Base-by-base conservation (phyloP, 2,329 filamentous ascomycete genomes). In the Diatrype stigma region DNA sequence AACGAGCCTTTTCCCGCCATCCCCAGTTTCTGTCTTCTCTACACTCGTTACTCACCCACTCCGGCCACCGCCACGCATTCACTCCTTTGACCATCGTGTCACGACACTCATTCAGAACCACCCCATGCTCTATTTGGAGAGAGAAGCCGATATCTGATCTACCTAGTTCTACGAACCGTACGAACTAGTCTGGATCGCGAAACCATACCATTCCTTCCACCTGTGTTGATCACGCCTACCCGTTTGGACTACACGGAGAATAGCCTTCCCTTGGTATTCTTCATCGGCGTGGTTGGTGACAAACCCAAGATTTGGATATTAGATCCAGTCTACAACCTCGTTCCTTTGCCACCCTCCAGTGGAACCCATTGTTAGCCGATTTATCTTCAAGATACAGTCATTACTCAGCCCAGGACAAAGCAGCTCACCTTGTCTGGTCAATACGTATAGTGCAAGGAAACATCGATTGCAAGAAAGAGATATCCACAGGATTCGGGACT, bases 221-320 rank as follows among this genome's bases (percentile, higher is more conserved):
- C 46, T 60, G 62, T 65, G 63, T 65, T 64, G 62, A 64, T 62
- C 65, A 60, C 64, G 63, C 60, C 63, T 59, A 50, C 22, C 54
- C 52, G 46, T 52, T 51, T 50, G 1, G 5, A 28, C 21, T 21
- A 23, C 12, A 23, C 22, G 3, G 40, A 44, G 40, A 16, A 7
- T 26, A 50, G 51, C 54, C 56, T 53, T 47, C 49, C 40, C 52
- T 54, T 56, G 46, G 51, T 46, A 57, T 50, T 30, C 30, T 12
- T 49, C 42, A 8, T 10, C 45, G 19, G 45, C 37, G 49, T 47
- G 45, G 35, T 51, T 48, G 44, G 49, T 48, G 11, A 45, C 40
- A 35, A 23, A 32, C 22, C 16, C 21, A n/a, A 17, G n/a, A 48
- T 16, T 42, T 22, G 40, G 21, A 42, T 42, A 42, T 42, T 42